phyloP scores from a whole-genome alignment of 345 rosid species.

The Capsella bursapastoris region DNA sequence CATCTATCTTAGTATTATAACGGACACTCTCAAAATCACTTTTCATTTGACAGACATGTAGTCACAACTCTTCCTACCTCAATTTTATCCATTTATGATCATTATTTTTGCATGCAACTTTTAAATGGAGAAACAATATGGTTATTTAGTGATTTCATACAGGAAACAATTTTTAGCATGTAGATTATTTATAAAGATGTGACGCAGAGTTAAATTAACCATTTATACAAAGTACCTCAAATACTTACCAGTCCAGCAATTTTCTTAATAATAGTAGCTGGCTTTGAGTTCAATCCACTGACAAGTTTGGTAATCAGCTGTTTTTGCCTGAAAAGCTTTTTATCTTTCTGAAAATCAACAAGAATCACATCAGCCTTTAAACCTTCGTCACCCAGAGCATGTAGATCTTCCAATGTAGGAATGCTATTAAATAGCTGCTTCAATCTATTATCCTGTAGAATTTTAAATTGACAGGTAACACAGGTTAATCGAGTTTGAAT shows the following conservation, averaged over 20 bases:
- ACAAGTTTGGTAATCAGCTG: conserved; percentile 75
- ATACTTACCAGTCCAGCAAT: conserved; percentile 84
- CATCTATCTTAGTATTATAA: conserved; percentile 23
- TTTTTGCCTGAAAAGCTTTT: conserved; percentile 85
- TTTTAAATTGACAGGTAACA: background rate
- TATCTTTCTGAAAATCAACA: conserved; percentile 86
- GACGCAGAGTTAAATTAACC: background rate
- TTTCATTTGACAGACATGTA: conserved; percentile 33
- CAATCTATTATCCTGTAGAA: conserved; percentile 78
- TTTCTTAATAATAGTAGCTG: conserved; percentile 87
- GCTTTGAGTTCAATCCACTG: conserved; percentile 87
- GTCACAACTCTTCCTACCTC: conserved; percentile 26
- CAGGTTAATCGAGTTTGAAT: background rate
- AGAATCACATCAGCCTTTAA: conserved; percentile 76
- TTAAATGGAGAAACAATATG: conserved; percentile 12
- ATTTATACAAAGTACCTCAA: conserved; percentile 20
- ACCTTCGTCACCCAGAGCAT: conserved; percentile 78
- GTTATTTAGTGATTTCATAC: conserved; percentile 2
- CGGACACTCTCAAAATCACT: conserved; percentile 24
- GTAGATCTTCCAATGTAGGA: conserved; percentile 90
- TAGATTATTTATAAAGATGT: background rate
- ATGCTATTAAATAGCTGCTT: conserved; percentile 69
- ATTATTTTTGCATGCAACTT: conserved; percentile 21
- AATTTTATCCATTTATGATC: conserved; percentile 20
- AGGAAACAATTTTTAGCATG: conserved; percentile 8